phyloP scores from a whole-genome alignment of 1,139 yeast genomes.

The Hansenula sp. region DNA sequence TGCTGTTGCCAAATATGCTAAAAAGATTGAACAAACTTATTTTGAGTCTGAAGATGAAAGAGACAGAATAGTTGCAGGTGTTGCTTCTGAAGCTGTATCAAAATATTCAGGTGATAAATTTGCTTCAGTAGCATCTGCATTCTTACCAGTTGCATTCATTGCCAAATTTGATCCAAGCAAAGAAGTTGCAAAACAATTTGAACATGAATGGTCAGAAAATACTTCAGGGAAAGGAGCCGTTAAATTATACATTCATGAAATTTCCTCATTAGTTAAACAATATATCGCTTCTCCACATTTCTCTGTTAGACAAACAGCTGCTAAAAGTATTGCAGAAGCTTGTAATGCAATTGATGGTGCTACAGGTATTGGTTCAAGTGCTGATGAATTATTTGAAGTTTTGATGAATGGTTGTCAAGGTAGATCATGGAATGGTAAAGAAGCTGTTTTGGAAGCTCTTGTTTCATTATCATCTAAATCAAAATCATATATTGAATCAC shows the following conservation, averaged over 20 bases:
- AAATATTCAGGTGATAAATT: slow-evolving; percentile 70
- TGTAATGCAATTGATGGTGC: slow-evolving; percentile 36
- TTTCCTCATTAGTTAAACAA: slow-evolving; percentile 44
- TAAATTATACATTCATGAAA: slow-evolving; percentile 69
- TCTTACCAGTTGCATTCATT: slow-evolving; percentile 74
- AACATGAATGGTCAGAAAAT: slow-evolving; percentile 74
- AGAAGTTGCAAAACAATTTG: slow-evolving; percentile 45
- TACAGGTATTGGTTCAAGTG: slow-evolving; percentile 27
- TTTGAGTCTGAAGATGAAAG: slow-evolving; percentile 52
- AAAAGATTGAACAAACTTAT: slow-evolving; percentile 48
- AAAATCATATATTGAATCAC: slow-evolving; percentile 25
- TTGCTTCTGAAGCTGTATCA: slow-evolving; percentile 64
- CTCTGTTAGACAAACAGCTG: slow-evolving; percentile 65
- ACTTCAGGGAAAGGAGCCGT: slow-evolving; percentile 72
- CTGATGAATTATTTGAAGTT: slow-evolving; percentile 42
- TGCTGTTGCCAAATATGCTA: slow-evolving; percentile 50
- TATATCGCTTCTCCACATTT: slow-evolving; percentile 58
- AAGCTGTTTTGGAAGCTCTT: slow-evolving; percentile 64
- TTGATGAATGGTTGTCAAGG: slow-evolving; percentile 67
- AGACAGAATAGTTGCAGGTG: slow-evolving; percentile 49
- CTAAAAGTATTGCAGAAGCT: slow-evolving; percentile 62
- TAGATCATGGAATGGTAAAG: slow-evolving; percentile 88
- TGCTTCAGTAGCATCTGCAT: slow-evolving; percentile 54
- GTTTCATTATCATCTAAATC: slow-evolving; percentile 53
- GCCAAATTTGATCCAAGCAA: slow-evolving; percentile 65